Evolutionary conservation across 345 rosid genomes (phyloP), one percentile per base, ranked within the genome.

Genomic region (Erysimum cheiranthoides): DNA sequence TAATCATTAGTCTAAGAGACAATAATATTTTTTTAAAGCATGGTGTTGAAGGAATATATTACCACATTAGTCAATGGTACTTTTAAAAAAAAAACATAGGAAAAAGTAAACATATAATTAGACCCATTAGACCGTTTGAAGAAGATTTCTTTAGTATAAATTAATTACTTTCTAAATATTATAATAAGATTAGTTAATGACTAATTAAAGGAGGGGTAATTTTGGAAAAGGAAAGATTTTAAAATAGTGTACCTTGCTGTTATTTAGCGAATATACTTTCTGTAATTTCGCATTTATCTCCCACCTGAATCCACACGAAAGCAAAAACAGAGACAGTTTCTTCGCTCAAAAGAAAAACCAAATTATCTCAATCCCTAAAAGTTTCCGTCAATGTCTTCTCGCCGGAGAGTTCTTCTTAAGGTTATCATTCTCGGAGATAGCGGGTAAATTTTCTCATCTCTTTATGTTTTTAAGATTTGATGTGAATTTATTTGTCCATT

Each of bases 341-440:
- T 66, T 59, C 68, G 47, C 62, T 52, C 17, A 14, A 30, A 64
- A 71, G 60, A 39, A 63, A 56, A 31, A 70, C 0, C 30, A 66
- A 57, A 46, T 45, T 0, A 40, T 43, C 35, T 43, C 32, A 42
- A 11, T 11, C 73, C 21, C n/a, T 36, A 10, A 9, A 42, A 36
- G 30, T 16, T 54, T 65, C 21, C 63, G 27, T 57, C 73, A 57
- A 89, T 92, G 96, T 86, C 97, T 70, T 85, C 96, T 52, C 91
- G 96, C 43, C 79, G 97, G 59, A 89, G 92, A 62, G 87, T 86
- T 87, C 95, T 92, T 57, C 73, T 88, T 10, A 90, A 90, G 86
- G 92, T 92, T 81, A 92, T 92, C 57, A 88, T 92, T 18, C 96
- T 92, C 68, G 96, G 96, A 4, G 97, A 92, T 68, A 90, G 96